These are phyloP conservation scores for Candida silvatica DNA, from an alignment of 805 yeast genomes.

Conservation along the genomic window DNA sequence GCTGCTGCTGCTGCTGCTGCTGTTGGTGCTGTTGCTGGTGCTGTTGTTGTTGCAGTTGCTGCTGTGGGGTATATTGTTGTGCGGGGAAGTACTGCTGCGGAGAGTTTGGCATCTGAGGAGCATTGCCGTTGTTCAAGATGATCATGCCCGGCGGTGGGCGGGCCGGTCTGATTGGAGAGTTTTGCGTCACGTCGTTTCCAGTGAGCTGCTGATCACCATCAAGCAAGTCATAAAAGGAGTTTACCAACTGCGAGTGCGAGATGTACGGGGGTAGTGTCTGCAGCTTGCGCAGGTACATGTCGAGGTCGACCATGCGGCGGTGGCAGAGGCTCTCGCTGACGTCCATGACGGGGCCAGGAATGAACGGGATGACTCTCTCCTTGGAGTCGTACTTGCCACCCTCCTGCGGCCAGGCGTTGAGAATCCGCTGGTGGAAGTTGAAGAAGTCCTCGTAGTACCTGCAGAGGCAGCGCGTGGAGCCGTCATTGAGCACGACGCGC, in stretches of 20 bases:
- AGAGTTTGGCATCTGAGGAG: conserved; percentile 5
- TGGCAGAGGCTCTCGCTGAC: conserved; percentile 68
- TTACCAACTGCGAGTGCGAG: conserved; percentile 59
- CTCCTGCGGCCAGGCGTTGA: conserved; percentile 83
- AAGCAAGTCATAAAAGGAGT: conserved; percentile 58
- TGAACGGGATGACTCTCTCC: conserved; percentile 78
- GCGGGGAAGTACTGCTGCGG: neutral
- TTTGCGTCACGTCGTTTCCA: conserved; percentile 10
- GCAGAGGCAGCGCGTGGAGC: conserved; percentile 63
- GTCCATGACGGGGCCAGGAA: conserved; percentile 92
- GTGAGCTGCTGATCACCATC: conserved; percentile 51
- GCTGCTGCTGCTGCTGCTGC: conserved; percentile 26
- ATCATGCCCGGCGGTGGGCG: conserved; percentile 24
- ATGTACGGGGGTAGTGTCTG: conserved; percentile 71
- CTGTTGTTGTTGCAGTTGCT: too few relatives aligned
- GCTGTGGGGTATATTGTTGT: conserved; percentile 3
- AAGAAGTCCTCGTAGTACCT: conserved; percentile 94
- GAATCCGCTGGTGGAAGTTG: conserved; percentile 77
- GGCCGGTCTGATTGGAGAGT: conserved; percentile 17
- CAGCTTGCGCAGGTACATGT: conserved; percentile 43
- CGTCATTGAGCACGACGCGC: conserved; percentile 56
- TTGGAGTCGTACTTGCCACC: conserved; percentile 76
- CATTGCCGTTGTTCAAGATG: conserved; percentile 15
- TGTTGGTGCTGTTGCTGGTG: conserved; percentile 30
- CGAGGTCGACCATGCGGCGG: conserved; percentile 45